Evolutionary conservation across 2,329 filamentous ascomycete genomes (phyloP), one percentile per base, ranked within the genome.

Genomic region (Coniella lustricola): DNA sequence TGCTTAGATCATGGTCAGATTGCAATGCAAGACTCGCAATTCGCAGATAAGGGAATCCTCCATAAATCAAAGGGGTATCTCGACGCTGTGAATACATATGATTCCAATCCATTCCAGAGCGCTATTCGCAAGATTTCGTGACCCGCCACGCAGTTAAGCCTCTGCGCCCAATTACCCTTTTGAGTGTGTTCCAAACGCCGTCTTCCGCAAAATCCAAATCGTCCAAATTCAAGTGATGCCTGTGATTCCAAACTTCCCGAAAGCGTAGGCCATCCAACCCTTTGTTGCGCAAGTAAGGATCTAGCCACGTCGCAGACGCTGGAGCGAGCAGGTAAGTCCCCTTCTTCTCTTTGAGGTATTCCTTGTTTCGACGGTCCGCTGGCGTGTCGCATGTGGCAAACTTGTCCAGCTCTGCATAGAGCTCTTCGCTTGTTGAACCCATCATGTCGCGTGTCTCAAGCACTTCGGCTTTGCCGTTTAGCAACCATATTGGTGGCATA

Each of bases 141-240:
- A 85, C 75, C 50, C 79, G 75, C 81, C 81, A 85, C 33, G 74
- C 76, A 31, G 73, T 75, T 14, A 85, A 64, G 5, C 81, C 81
- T 43, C 81, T 69, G 55, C 79, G 71, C 33, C 81, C 81, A 55
- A 88, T 67, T 3, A 90, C 84, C 56, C 85, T 71, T 32, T 72
- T 68, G 39, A 91, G 64, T 7, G 87, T 90, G 52, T 76, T 72
- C 82, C 80, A 84, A 44, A 90, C 71, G 5, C 87, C 87, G 57
- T 90, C 86, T 52, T 86, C 82, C 2, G 71, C 84, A 70, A 87
- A 89, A 60, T 90, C 85, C 61, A 91, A 70, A 65, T 91, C 87
- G 63, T 91, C 87, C 36, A 91, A 68, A 58, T 89, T 90, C 31
- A 91, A 65, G 64, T 91, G 87, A 48, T 74, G 72, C 40, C 66